Evolutionary conservation across 108 stramenopile genomes (phyloP).

Genomic region (Fragilariopsis cylindrus): DNA sequence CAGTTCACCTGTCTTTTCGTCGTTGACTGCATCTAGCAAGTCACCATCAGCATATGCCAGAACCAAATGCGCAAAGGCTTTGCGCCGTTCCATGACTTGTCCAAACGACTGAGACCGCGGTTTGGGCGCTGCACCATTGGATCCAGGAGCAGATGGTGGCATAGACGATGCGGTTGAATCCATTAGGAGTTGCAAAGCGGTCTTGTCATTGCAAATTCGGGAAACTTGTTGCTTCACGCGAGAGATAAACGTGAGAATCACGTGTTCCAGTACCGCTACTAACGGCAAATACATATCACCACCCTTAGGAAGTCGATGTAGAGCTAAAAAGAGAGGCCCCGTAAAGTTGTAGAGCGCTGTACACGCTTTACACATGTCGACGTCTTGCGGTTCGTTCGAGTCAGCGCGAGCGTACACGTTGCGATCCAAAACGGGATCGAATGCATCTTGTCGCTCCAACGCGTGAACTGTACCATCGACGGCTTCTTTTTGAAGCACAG

Average conservation of each 20-base stretch:
- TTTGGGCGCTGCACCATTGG: conserved; percentile 13
- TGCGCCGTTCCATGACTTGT: conserved; percentile 68
- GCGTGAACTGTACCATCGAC: conserved; percentile 79
- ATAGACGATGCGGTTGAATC: conserved; percentile 36
- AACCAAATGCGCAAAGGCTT: conserved; percentile 63
- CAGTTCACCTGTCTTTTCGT: conserved; percentile 39
- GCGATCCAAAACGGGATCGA: conserved; percentile 74
- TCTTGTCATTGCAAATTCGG: conserved; percentile 64
- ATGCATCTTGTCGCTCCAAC: conserved; percentile 82
- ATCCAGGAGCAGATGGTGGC: neutral
- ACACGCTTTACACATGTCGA: conserved; percentile 87
- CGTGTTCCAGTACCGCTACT: conserved; percentile 85
- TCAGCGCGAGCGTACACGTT: conserved; percentile 65
- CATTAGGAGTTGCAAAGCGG: conserved; percentile 60
- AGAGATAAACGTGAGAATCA: conserved; percentile 84
- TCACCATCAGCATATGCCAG: conserved; percentile 77
- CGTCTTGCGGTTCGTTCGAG: conserved; percentile 73
- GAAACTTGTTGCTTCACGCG: conserved; percentile 78
- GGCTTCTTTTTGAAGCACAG: conserved; percentile 84
- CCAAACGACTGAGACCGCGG: conserved; percentile 36
- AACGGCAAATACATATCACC: conserved; percentile 85
- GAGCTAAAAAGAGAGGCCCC: conserved; percentile 79
- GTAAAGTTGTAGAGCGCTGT: conserved; percentile 71
- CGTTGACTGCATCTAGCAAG: conserved; percentile 47
- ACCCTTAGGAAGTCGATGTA: conserved; percentile 80